Percentiles rank a stretch among this genome's conserved stretches.
phyloP scores from a whole-genome alignment of 768 basidiomycete genomes.

The Hypholoma fasciculare region DNA sequence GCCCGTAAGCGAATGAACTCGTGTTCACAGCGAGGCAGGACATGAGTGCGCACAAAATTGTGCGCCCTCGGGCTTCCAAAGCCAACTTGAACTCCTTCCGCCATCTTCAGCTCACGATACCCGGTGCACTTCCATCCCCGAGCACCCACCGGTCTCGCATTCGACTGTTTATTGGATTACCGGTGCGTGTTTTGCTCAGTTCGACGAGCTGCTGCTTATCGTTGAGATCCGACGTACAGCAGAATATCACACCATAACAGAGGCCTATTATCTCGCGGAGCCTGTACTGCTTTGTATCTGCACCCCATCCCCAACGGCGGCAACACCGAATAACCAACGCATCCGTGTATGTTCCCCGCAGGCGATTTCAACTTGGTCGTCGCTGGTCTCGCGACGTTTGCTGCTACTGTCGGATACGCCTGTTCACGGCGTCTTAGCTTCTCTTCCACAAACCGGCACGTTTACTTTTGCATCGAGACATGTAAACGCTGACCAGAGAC shows the following conservation, averaged over 20 bases:
- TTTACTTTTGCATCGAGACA: too few relatives aligned
- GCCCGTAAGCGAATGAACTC: slow-evolving; percentile 17
- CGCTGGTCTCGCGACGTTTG: slow-evolving; percentile 58
- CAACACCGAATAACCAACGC: too few relatives aligned
- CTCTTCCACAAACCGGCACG: too few relatives aligned
- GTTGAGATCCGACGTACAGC: background rate
- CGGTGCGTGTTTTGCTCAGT: background rate
- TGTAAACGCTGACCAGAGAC: too few relatives aligned
- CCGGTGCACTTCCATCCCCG: background rate
- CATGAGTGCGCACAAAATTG: slow-evolving; percentile 15
- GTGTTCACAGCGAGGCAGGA: slow-evolving; percentile 22
- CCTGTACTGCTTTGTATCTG: background rate
- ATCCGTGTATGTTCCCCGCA: slow-evolving; percentile 43
- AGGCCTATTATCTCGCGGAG: background rate
- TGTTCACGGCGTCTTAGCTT: slow-evolving; percentile 40
- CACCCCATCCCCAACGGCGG: background rate
- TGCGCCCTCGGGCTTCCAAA: background rate
- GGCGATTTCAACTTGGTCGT: slow-evolving; percentile 56
- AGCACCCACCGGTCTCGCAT: background rate
- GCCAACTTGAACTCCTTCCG: background rate
- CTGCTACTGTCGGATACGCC: slow-evolving; percentile 60
- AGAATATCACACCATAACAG: background rate
- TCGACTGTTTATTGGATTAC: background rate
- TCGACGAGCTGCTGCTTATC: background rate
- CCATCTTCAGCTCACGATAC: slow-evolving; percentile 2